phyloP scores from a whole-genome alignment of 352 stramenopile genomes.

The Phytophthora fragariae region DNA sequence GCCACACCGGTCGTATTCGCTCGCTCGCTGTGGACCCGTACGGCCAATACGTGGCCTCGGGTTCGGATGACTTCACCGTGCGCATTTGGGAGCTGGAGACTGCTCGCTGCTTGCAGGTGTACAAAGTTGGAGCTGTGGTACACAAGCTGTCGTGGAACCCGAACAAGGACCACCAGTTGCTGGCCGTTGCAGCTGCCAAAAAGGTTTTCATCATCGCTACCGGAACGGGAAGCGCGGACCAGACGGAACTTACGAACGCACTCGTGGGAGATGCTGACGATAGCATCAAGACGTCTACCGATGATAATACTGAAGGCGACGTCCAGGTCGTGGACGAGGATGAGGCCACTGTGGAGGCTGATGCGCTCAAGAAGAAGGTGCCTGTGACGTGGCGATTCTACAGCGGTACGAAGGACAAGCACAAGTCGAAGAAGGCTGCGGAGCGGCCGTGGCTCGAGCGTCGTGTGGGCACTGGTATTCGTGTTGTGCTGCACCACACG shows the following conservation, averaged over 20 bases:
- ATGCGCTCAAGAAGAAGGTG: constrained; percentile 90
- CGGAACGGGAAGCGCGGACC: constrained; percentile 93
- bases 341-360: constrained; percentile 72
- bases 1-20: constrained; percentile 92
- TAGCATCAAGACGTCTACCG: constrained; percentile 58
- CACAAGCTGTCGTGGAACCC: constrained; percentile 97
- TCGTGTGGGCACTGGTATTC: constrained; percentile 82
- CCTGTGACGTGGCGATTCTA: constrained; percentile 93
- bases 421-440: constrained; percentile 60
- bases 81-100: constrained; percentile 98
- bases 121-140: constrained; percentile 92
- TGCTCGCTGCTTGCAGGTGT: constrained; percentile 91
- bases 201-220: constrained; percentile 95
- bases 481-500: constrained; percentile 89
- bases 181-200: constrained; percentile 93
- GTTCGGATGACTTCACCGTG: constrained; percentile 96
- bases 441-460: constrained; percentile 74
- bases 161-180: constrained; percentile 95
- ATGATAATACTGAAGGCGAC: constrained; percentile 46
- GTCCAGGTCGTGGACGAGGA: constrained; percentile 77
- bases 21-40: constrained; percentile 94
- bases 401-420: constrained; percentile 79
- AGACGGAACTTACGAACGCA: constrained; percentile 95
- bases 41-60: constrained; percentile 98
- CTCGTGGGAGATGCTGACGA: constrained; percentile 90